Conservation (phyloP, 1,284 basidiomycete genomes). For the Ceratobasidium sp. region DNA sequence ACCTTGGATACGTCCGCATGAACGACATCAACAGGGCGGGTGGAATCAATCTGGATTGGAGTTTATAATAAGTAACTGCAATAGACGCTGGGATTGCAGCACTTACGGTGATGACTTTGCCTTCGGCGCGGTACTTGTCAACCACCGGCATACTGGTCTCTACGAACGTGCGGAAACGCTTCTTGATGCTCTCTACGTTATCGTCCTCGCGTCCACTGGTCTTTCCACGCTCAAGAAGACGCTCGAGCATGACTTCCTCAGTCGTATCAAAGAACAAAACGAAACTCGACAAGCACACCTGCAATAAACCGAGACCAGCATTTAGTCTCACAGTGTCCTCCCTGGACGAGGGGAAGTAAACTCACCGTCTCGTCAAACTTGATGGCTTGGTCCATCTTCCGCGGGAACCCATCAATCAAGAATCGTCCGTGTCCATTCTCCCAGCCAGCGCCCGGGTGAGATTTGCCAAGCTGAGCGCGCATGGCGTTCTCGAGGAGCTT, state of each 20-base stretch:
- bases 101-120: conserved; percentile 85
- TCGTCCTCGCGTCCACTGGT: conserved; percentile 97
- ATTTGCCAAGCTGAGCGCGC: conserved; percentile 70
- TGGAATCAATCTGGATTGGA: conserved; percentile 77
- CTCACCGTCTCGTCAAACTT: conserved; percentile 91
- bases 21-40: conserved; percentile 79
- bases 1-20: conserved; percentile 71
- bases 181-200: conserved; percentile 95
- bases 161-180: conserved; percentile 97
- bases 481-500: conserved; percentile 97
- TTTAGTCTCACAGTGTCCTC: too few relatives aligned
- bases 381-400: conserved; percentile 98
- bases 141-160: conserved; percentile 98
- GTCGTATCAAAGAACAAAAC: conserved; percentile 93
- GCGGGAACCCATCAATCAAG: conserved; percentile 97
- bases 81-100: conserved; percentile 11
- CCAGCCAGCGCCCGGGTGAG: conserved; percentile 70
- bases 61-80: not conserved
- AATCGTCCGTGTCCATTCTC: conserved; percentile 83
- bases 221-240: conserved; percentile 90
- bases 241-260: conserved; percentile 88
- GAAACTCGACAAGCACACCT: conserved; percentile 85
- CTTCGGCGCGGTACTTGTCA: conserved; percentile 78
- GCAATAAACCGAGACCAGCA: conserved; percentile 40
- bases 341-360: too few relatives aligned